phyloP scores from a whole-genome alignment of 306 rosid species.

The Citrullus mucosospermus region DNA sequence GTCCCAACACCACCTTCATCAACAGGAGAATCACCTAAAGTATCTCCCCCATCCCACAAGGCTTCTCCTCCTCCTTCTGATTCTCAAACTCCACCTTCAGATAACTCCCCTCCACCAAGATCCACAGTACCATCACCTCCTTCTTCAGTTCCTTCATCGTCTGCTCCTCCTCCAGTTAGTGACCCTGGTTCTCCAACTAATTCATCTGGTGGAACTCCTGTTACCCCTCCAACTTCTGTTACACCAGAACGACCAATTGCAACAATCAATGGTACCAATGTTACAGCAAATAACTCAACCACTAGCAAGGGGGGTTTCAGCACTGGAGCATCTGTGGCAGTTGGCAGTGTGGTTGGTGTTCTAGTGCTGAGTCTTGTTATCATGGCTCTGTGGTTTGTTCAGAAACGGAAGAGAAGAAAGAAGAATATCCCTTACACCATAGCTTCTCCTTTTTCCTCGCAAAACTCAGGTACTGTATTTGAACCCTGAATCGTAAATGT shows the following conservation, averaged over 20 bases:
- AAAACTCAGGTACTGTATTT: slow-evolving; percentile 65
- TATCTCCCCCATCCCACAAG: slow-evolving; percentile 34
- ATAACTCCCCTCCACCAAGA: slow-evolving; percentile 21
- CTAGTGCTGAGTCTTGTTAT: slow-evolving; percentile 51
- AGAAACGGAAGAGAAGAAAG: slow-evolving; percentile 42
- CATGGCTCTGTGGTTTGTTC: slow-evolving; percentile 48
- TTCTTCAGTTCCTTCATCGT: slow-evolving; percentile 44
- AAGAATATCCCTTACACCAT: slow-evolving; percentile 26
- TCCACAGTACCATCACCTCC: slow-evolving; percentile 45
- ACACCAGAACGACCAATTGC: slow-evolving; percentile 55
- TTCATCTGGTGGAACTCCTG: slow-evolving; percentile 17
- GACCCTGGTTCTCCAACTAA: slow-evolving; percentile 31
- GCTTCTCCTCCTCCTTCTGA: slow-evolving; percentile 35
- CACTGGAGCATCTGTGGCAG: slow-evolving; percentile 37
- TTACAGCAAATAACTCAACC: slow-evolving; percentile 10
- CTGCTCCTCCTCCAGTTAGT: slow-evolving; percentile 43
- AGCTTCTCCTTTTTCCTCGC: slow-evolving; percentile 87
- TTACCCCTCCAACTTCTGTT: slow-evolving; percentile 15
- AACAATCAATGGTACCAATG: slow-evolving; percentile 25
- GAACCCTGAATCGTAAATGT: not conserved
- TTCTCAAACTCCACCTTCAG: slow-evolving; percentile 38
- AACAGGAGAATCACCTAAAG: slow-evolving; percentile 27
- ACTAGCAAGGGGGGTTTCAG: slow-evolving; percentile 29
- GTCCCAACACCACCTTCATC: slow-evolving; percentile 40
- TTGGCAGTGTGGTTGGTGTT: slow-evolving; percentile 56